Percentiles rank a stretch among this genome's conserved stretches.
These are phyloP conservation scores for Alternaria arbusti DNA, from an alignment of 2,329 filamentous ascomycete species.

Conservation along the genomic window DNA sequence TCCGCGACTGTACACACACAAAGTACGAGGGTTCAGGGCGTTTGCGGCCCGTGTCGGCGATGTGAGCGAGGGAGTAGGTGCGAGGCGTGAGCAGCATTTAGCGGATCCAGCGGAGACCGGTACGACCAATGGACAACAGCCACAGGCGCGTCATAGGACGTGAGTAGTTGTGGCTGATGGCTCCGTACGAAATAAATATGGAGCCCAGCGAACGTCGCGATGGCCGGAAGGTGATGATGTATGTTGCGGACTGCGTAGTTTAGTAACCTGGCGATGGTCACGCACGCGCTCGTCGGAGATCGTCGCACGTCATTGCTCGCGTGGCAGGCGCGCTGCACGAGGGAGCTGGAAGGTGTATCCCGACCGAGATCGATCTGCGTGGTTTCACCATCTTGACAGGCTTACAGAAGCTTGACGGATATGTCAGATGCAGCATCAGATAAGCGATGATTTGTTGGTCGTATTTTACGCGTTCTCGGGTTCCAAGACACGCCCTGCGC, in stretches of 20 bases:
- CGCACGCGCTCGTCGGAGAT: slow-evolving; percentile 14
- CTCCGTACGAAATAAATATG: neutral
- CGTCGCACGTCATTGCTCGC: slow-evolving; percentile 15
- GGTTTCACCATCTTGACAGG: neutral
- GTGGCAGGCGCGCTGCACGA: slow-evolving; percentile 15
- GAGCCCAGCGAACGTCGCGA: neutral
- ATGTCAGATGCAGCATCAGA: neutral
- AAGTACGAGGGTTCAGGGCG: slow-evolving; percentile 43
- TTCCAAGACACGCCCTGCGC: neutral
- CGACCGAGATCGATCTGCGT: neutral
- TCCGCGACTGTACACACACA: slow-evolving; percentile 40
- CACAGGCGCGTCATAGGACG: slow-evolving; percentile 23
- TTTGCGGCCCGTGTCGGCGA: slow-evolving; percentile 40
- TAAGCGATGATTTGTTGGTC: neutral
- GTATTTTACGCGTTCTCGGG: neutral
- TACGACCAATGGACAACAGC: slow-evolving; percentile 22
- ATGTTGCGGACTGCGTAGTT: neutral
- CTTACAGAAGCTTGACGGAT: neutral
- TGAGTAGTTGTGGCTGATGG: slow-evolving; percentile 13
- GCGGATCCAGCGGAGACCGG: slow-evolving; percentile 31
- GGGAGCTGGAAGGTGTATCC: neutral
- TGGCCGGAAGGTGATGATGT: slow-evolving; percentile 3
- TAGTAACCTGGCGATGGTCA: slow-evolving; percentile 4
- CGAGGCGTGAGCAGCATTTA: slow-evolving; percentile 53
- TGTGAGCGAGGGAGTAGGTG: slow-evolving; percentile 48